phyloP scores from a whole-genome alignment of 225 moss, liverwort and hornwort genomes.

The Bryoerythrophyllum caledonicum region DNA sequence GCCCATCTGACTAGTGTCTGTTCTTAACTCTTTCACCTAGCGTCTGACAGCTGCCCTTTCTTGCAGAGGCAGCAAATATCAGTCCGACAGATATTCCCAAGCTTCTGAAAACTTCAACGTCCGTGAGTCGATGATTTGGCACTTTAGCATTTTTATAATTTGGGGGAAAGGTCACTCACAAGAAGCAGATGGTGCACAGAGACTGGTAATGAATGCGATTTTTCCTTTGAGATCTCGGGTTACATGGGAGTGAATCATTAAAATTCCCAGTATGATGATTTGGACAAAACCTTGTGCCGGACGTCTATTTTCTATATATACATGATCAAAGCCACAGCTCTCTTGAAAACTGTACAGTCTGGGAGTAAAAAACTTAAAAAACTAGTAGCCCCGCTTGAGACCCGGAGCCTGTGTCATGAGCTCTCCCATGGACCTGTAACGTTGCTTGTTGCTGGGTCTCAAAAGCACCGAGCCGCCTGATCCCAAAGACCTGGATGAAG shows the following conservation, averaged over 20 bases:
- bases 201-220: conserved; percentile 23
- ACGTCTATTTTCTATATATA: conserved; percentile 22
- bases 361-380: not conserved
- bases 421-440: conserved; percentile 37
- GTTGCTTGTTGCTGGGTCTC: conserved; percentile 44
- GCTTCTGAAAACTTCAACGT: conserved; percentile 2
- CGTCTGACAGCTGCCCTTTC: conserved; percentile 21
- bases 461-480: conserved; percentile 39
- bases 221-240: conserved; percentile 17
- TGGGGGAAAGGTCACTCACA: not conserved
- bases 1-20: conserved; percentile 13
- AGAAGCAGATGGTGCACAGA: conserved; percentile 25
- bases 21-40: not conserved
- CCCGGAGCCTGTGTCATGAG: conserved; percentile 26
- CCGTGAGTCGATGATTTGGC: not conserved
- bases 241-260: conserved; percentile 36
- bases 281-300: conserved; percentile 29
- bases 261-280: conserved; percentile 31
- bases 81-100: conserved; percentile 34
- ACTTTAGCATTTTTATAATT: conserved; percentile 20
- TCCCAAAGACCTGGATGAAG: conserved; percentile 28
- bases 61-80: conserved; percentile 19
- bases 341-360: conserved; percentile 35
- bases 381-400: conserved; percentile 10
- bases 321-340: conserved; percentile 20